Percentiles rank a stretch among this genome's conserved stretches.
phyloP scores from a whole-genome alignment of 208 protist genomes.

The Crithidia thermophila region DNA sequence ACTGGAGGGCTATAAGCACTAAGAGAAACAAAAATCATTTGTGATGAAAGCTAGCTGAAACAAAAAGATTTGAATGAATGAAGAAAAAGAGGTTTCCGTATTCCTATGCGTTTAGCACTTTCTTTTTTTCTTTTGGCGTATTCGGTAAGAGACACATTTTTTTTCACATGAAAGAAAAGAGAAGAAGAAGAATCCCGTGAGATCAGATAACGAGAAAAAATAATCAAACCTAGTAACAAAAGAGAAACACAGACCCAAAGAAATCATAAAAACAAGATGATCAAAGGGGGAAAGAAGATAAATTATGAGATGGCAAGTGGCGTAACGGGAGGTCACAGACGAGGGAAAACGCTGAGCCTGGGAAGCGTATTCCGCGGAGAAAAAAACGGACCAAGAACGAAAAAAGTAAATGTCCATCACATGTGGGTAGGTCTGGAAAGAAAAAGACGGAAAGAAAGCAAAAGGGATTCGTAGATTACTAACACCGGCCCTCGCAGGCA shows the following conservation, averaged over 20 bases:
- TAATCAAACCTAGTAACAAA: background rate
- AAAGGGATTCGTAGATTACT: background rate
- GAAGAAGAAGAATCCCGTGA: background rate
- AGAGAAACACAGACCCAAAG: background rate
- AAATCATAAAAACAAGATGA: too few relatives aligned
- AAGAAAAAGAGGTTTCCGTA: too few relatives aligned
- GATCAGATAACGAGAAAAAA: too few relatives aligned
- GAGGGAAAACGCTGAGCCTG: background rate
- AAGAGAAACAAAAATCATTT: too few relatives aligned
- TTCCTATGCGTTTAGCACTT: too few relatives aligned
- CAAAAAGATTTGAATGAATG: too few relatives aligned
- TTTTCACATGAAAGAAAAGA: background rate
- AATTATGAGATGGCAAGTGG: background rate
- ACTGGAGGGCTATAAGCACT: too few relatives aligned
- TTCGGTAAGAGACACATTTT: too few relatives aligned
- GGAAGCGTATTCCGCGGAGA: background rate
- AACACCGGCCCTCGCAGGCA: background rate
- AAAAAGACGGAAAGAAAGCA: slow-evolving; percentile 8
- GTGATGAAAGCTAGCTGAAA: too few relatives aligned
- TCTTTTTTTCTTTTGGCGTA: too few relatives aligned
- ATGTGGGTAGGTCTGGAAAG: background rate
- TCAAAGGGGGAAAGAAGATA: background rate
- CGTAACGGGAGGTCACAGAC: background rate
- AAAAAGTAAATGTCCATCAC: background rate
- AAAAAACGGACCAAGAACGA: background rate